Evolutionary conservation across 2,329 filamentous ascomycete species (phyloP).

Genomic region (Cryphonectria carpinicola): DNA sequence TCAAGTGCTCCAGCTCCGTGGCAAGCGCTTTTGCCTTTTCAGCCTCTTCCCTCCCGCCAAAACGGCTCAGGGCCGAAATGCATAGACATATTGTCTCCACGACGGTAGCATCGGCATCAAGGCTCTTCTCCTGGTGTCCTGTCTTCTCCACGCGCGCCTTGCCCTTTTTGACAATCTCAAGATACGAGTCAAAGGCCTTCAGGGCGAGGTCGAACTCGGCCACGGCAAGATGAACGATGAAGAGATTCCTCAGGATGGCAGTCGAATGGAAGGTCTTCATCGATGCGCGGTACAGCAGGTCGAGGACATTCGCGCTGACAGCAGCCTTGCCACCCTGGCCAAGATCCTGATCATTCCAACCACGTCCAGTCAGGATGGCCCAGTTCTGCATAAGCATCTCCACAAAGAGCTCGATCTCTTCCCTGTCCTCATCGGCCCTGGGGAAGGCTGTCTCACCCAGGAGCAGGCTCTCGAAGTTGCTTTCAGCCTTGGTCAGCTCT

Average conservation of each 20-base stretch:
- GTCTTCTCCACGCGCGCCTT: constrained; percentile 84
- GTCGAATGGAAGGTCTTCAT: constrained; percentile 97
- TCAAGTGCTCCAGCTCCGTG: constrained; percentile 72
- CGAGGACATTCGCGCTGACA: constrained; percentile 76
- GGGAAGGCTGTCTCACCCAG: constrained; percentile 83
- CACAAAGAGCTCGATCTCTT: constrained; percentile 82
- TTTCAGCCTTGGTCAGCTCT: constrained; percentile 80
- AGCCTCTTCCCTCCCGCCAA: constrained; percentile 73
- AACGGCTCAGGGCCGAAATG: constrained; percentile 79
- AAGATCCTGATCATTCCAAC: constrained; percentile 80
- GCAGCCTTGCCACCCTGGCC: constrained; percentile 79
- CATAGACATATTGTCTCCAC: constrained; percentile 80
- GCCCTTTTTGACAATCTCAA: constrained; percentile 83
- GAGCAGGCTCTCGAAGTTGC: constrained; percentile 77
- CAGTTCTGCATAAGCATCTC: constrained; percentile 83
- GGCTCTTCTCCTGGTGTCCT: constrained; percentile 67
- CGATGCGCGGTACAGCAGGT: constrained; percentile 86
- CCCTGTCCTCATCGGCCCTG: constrained; percentile 76
- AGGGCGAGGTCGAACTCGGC: constrained; percentile 92
- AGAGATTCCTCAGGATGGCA: constrained; percentile 81
- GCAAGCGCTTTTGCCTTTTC: constrained; percentile 78
- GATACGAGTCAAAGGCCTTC: constrained; percentile 88
- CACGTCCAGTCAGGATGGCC: constrained; percentile 76
- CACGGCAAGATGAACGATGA: constrained; percentile 82
- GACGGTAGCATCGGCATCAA: constrained; percentile 79